Base-by-base conservation (phyloP, 768 basidiomycete species). In the Hericium rajendrae region DNA sequence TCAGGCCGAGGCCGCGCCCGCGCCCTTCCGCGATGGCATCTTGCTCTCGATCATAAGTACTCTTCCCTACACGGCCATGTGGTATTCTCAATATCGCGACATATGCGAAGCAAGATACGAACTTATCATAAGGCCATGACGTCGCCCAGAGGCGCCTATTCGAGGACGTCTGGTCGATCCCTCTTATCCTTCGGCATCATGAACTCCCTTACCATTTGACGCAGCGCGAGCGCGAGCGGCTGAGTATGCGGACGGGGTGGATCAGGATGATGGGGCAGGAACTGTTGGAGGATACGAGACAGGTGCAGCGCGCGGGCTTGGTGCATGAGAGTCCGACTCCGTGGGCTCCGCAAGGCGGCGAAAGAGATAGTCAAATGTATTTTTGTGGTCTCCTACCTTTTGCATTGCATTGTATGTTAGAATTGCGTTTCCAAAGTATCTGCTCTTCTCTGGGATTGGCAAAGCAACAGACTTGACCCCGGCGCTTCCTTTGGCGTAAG, bases 311-410 rank as follows among this genome's bases (percentile, higher is more conserved):
- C 58, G 77, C 74, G 37, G 78, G 78, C n/a, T 70, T 74, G 26
- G 70, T 81, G 0, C 81, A 82, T 59, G 84, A 87, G 67, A 86
- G 78, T 58, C 86, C 85, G 49, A 87, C 86, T 15, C 86, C 85
- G 55, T 65, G 71, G 68, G 57, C 70, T 16, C 16, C 5, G 41
- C 41, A n/a, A 18, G 41, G 41, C 32, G 32, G 32, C 32, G 32
- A 32, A 2, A 32, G 32, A 32, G 32, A 32, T 32, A 32, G 32
- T 32, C 9, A 32, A 8, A 32, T 10, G 8, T 0, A 8, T 32
- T 32, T 32, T 32, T 32, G 8, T 32, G 32, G 6, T 32, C 6
- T 32, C 6, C 32, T 2, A 6, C 6, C 32, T 10, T 32, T 10
- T 32, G 0, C 32, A 32, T 32, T 5, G 28, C 6, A 32, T 10